Conservation (phyloP, 768 basidiomycete species). For the Coprinopsis marcescibilis region DNA sequence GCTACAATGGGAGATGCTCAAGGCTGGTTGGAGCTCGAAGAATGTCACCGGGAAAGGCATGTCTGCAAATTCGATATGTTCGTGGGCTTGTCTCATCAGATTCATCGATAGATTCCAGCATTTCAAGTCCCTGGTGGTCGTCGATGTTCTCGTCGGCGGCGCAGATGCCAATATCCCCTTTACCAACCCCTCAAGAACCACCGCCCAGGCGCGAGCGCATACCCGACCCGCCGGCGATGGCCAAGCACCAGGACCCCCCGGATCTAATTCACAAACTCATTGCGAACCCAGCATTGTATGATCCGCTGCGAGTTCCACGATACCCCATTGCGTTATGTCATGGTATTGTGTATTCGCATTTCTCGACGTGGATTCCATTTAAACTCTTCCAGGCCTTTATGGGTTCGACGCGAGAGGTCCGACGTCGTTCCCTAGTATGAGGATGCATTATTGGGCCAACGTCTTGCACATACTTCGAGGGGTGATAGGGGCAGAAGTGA, state of each 20-base stretch:
- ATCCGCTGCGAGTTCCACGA: constrained; percentile 75
- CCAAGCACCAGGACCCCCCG: constrained; percentile 20
- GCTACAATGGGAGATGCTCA: background rate
- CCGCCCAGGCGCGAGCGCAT: constrained; percentile 15
- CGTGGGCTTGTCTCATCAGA: background rate
- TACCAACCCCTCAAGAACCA: constrained; percentile 15
- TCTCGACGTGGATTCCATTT: background rate
- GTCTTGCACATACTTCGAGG: constrained; percentile 75
- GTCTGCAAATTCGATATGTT: too few species aligned
- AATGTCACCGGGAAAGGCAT: background rate
- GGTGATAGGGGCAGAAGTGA: constrained; percentile 87
- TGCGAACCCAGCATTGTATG: constrained; percentile 68
- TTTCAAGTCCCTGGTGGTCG: constrained; percentile 16
- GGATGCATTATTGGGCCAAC: constrained; percentile 93
- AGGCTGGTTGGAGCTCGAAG: background rate
- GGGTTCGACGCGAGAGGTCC: constrained; percentile 93
- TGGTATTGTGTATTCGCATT: constrained; percentile 45
- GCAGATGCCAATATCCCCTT: constrained; percentile 10
- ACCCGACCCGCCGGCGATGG: constrained; percentile 9
- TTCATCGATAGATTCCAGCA: constrained; percentile 9
- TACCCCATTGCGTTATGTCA: constrained; percentile 95
- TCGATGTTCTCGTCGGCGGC: constrained; percentile 18
- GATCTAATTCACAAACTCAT: constrained; percentile 69
- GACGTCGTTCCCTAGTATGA: constrained; percentile 70
- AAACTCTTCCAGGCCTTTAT: constrained; percentile 61